Conservation (phyloP, 2,329 filamentous ascomycete species). For the Aspergillus japonicus region DNA sequence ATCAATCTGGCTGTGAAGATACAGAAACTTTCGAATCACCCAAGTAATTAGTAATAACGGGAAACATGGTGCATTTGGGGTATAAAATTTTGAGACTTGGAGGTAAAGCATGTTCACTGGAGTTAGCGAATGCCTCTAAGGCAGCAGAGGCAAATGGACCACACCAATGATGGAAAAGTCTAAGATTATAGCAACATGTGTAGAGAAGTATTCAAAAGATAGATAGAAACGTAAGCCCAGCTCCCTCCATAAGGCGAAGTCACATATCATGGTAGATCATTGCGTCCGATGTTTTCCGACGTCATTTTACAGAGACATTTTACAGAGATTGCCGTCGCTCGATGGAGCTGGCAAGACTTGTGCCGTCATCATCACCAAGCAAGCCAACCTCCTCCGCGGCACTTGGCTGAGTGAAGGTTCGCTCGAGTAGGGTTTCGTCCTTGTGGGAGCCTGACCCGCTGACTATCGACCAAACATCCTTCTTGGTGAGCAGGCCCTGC, state of each 20-base stretch:
- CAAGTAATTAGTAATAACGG: no score
- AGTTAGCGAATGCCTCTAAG: neutral
- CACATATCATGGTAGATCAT: neutral
- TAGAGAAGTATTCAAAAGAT: neutral
- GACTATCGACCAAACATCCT: slow-evolving; percentile 92
- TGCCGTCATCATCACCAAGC: slow-evolving; percentile 35
- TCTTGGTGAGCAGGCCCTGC: slow-evolving; percentile 88
- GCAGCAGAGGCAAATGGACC: neutral
- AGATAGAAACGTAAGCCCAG: neutral
- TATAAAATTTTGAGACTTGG: neutral
- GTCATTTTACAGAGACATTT: slow-evolving; percentile 26
- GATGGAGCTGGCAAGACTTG: slow-evolving; percentile 33
- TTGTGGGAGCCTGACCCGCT: slow-evolving; percentile 66
- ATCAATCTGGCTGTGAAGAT: no score
- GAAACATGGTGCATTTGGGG: neutral
- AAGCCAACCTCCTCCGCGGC: slow-evolving; percentile 38
- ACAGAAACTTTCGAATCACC: no score
- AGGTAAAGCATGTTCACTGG: neutral
- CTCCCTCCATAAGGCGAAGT: neutral
- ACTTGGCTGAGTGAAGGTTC: slow-evolving; percentile 26
- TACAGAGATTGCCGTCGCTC: slow-evolving; percentile 33
- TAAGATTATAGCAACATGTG: neutral
- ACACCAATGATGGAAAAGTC: neutral
- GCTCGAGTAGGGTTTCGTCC: slow-evolving; percentile 31
- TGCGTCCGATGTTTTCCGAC: neutral